Base-by-base conservation (phyloP, 2,329 filamentous ascomycete genomes). In the Simplicillium aogashimaense region DNA sequence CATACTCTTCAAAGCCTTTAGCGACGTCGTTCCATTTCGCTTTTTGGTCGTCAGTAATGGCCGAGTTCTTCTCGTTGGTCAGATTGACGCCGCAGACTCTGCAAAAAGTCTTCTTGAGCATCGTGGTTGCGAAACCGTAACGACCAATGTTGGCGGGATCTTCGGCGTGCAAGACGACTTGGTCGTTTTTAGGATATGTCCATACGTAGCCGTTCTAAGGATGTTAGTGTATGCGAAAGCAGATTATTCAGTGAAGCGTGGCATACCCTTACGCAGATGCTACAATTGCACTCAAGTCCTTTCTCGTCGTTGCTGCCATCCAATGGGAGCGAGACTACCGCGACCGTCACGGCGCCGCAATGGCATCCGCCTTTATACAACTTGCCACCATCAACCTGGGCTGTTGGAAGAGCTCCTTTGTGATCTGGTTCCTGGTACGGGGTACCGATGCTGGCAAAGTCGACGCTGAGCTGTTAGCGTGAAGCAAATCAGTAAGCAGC, bases 281-380 rank as follows among this genome's bases (percentile, higher is more conserved):
- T 74, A 58, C 71, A 75, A 51, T 72, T 69, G 56, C 71, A 74
- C 38, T 70, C 65, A 2, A 54, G 17, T 4, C 61, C 44, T 1
- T 10, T 38, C 11, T 57, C 58, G 4, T 52, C 40, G 28, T 45
- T 58, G 10, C 50, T 62, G 50, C 53, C 59, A 48, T 67, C 59
- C 9, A 74, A 48, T 2, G 67, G 61, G 45, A 63, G 62, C 42
- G 57, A 56, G 38, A 57, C 61, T 29, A 72, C 33, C 2, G 67
- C 65, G 1, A 71, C 40, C 13, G 56, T 64, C 16, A 75, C 57
- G 16, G 62, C 63, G 20, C 71, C 71, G 50, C 71, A 76, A 53
- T 74, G 71, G 51, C 71, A 76, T 50, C 66, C 64, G 9, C 71
- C 72, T 11, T 64, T 64, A 48, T 72, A 70, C 9, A 65, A 38